These are phyloP conservation scores for Orbilia javanica DNA, from an alignment of 2,329 filamentous ascomycete species.

Conservation along the genomic window DNA sequence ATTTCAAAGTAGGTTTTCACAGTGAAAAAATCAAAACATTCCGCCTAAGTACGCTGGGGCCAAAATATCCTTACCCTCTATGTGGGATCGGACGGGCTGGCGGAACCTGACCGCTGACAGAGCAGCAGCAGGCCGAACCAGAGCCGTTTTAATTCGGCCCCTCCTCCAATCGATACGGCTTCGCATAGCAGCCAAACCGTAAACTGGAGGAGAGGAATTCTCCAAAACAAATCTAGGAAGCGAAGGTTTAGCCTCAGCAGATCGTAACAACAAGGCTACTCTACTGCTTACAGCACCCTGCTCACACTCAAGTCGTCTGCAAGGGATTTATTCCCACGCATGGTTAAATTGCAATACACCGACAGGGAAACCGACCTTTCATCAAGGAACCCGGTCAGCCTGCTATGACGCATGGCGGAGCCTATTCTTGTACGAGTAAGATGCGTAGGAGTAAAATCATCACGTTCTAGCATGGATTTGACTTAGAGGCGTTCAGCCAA, in stretches of 20 bases:
- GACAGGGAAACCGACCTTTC: conserved; percentile 60
- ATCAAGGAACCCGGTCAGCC: conserved; percentile 56
- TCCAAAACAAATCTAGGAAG: conserved; percentile 63
- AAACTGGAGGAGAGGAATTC: conserved; percentile 23
- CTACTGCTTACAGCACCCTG: conserved; percentile 67
- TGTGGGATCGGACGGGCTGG: background rate
- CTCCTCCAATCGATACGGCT: background rate
- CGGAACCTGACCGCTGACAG: background rate
- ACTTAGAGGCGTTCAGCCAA: background rate
- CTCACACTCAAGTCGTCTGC: conserved; percentile 66
- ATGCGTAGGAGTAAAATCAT: conserved; percentile 64
- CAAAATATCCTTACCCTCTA: background rate
- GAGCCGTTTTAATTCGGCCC: background rate
- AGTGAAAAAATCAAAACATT: conserved; percentile 1
- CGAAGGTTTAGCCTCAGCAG: conserved; percentile 65
- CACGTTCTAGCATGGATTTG: conserved; percentile 63
- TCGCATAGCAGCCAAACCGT: conserved; percentile 1
- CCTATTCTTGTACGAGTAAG: conserved; percentile 65
- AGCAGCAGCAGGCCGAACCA: too few relatives aligned
- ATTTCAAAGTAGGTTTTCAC: conserved; percentile 7
- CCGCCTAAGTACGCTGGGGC: background rate
- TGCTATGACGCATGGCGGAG: conserved; percentile 63
- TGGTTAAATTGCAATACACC: conserved; percentile 65
- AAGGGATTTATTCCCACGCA: conserved; percentile 66
- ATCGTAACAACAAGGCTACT: conserved; percentile 67